Evolutionary conservation across 2,329 filamentous ascomycete species (phyloP), one percentile per base, ranked within the genome.

Genomic region (Sporothrix phasma): DNA sequence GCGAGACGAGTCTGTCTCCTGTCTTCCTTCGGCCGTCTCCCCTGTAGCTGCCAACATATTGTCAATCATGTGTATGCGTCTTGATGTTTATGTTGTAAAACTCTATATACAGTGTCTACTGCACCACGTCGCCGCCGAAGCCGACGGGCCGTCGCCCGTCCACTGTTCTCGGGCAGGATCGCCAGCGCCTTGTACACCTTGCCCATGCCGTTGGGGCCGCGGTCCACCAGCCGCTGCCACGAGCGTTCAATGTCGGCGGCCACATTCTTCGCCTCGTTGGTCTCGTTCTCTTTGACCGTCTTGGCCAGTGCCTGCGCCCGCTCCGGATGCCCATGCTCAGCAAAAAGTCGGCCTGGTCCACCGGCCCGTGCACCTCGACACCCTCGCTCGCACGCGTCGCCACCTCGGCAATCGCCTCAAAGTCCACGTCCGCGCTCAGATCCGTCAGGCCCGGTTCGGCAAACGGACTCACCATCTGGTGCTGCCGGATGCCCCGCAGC

Each of bases 181-280:
- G 92, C 90, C 81, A 99, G 81, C 26, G 86, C 92, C 77, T 97
- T 97, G 74, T 99, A 99, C 24, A 96, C 79, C 77, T 88, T 92
- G 0, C 94, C 94, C 94, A 99, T 99, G 0, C 92, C 93, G 61
- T 84, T 86, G 1, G 86, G 88, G 0, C 89, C 88, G 47, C 85
- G 81, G 74, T 96, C 92, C n/a, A 97, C 84, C 61, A 99, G 77
- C 66, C 94, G 81, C 76, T 84, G 88, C 84, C 91, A 95, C 0
- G 88, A 87, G 67, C 79, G 83, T 68, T 91, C 85, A 37, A 97
- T 79, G 61, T 85, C 84, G 68, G 79, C 80, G 34, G 77, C 82
- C 67, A 80, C 15, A n/a, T 8, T 41, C 41, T 5, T 54, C 31
- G 7, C 67, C 59, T 34, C 43, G 64, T 6, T 74, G 70, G 2